Conservation (phyloP, 1,284 basidiomycete species). For the Trametes versicolor region DNA sequence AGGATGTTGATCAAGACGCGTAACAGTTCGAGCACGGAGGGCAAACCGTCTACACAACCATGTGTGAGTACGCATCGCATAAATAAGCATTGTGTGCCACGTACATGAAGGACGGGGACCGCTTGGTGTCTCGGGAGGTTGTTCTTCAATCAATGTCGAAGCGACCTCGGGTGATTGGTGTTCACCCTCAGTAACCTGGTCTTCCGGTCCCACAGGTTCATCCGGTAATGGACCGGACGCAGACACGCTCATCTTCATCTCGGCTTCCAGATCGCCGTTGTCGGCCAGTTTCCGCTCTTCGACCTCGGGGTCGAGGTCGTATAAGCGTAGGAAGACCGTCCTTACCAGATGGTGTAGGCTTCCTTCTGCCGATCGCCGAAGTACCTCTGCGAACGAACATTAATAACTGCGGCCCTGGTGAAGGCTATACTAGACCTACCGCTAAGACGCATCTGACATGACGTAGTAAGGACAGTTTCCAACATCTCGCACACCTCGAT, state of each 20-base stretch:
- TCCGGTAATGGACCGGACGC: constrained; percentile 14
- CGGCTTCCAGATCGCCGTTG: constrained; percentile 61
- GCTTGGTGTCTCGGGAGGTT: constrained; percentile 24
- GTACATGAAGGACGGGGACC: constrained; percentile 34
- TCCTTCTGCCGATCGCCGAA: constrained; percentile 93
- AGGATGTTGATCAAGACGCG: constrained; percentile 95
- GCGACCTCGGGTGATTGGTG: constrained; percentile 1
- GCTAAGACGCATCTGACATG: constrained; percentile 95
- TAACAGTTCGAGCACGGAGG: constrained; percentile 93
- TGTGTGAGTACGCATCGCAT: constrained; percentile 1
- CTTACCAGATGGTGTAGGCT: constrained; percentile 92
- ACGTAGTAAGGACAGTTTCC: constrained; percentile 97
- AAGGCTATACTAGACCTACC: constrained; percentile 61
- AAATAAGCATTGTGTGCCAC: neutral
- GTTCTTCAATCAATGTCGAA: constrained; percentile 14
- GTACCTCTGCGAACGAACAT: constrained; percentile 67
- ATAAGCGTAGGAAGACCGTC: constrained; percentile 82
- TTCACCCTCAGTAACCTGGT: neutral
- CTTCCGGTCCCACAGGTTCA: constrained; percentile 5
- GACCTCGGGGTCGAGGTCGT: constrained; percentile 66
- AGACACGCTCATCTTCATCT: constrained; percentile 68
- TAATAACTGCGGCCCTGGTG: constrained; percentile 20
- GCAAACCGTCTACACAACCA: constrained; percentile 79
- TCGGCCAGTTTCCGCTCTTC: constrained; percentile 74
- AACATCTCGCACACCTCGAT: constrained; percentile 98